These are phyloP conservation scores for Lasiodiplodia theobromae DNA, from an alignment of 2,329 filamentous ascomycete species.

Conservation along the genomic window DNA sequence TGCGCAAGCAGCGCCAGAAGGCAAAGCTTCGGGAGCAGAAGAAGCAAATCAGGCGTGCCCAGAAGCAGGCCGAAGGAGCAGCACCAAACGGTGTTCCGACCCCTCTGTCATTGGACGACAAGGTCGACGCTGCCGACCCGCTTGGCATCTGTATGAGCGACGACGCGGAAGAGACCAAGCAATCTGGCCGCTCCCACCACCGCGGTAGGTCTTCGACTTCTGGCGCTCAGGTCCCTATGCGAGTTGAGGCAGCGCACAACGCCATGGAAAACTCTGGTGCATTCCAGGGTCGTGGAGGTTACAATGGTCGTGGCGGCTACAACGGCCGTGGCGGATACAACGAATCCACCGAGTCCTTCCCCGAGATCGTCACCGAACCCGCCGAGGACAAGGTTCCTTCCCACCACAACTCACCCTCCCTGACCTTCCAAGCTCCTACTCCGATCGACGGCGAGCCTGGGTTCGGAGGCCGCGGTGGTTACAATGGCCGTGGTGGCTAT, in stretches of 20 bases:
- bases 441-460: slow-evolving; percentile 27
- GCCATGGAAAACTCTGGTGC: slow-evolving; percentile 39
- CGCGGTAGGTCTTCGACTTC: slow-evolving; percentile 26
- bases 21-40: slow-evolving; percentile 48
- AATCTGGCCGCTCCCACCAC: slow-evolving; percentile 22
- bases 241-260: slow-evolving; percentile 24
- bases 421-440: slow-evolving; percentile 26
- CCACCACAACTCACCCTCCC: slow-evolving; percentile 13
- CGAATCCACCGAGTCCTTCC: slow-evolving; percentile 34
- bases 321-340: slow-evolving; percentile 44
- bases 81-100: slow-evolving; percentile 32
- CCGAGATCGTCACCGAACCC: slow-evolving; percentile 29
- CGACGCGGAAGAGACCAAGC: slow-evolving; percentile 18
- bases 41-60: slow-evolving; percentile 41
- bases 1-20: slow-evolving; percentile 46
- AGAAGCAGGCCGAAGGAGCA: slow-evolving; percentile 26
- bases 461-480: slow-evolving; percentile 36
- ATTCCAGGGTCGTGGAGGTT: slow-evolving; percentile 41
- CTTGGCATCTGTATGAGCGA: slow-evolving; percentile 27
- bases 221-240: slow-evolving; percentile 16
- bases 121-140: slow-evolving; percentile 9
- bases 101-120: slow-evolving; percentile 25
- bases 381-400: neutral
- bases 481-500: slow-evolving; percentile 43
- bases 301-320: slow-evolving; percentile 44